These are phyloP conservation scores for Casuarina cunninghamiana DNA, from an alignment of 306 rosid genomes.

Conservation along the genomic window DNA sequence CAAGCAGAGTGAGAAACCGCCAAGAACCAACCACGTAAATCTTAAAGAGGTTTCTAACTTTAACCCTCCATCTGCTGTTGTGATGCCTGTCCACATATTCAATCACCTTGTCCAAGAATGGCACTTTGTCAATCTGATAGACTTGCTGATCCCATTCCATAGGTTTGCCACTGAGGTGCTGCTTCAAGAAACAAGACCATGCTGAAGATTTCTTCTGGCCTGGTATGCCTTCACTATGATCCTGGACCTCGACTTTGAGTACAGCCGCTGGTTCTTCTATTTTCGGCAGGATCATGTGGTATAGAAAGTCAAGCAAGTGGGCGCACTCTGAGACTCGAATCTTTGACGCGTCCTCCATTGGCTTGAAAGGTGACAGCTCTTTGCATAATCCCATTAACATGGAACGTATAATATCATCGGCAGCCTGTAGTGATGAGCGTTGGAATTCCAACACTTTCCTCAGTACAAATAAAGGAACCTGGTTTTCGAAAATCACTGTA, in stretches of 20 bases:
- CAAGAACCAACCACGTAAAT: constrained; percentile 58
- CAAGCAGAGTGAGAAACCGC: constrained; percentile 58
- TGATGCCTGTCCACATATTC: constrained; percentile 72
- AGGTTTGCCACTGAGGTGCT: constrained; percentile 36
- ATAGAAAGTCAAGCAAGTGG: constrained; percentile 68
- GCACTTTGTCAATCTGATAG: constrained; percentile 61
- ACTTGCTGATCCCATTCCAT: constrained; percentile 81
- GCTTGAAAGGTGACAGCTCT: constrained; percentile 67
- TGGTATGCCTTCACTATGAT: constrained; percentile 23
- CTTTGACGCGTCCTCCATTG: constrained; percentile 36
- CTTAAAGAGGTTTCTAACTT: constrained; percentile 44
- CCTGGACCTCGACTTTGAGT: constrained; percentile 29
- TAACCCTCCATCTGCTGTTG: constrained; percentile 59
- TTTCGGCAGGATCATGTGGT: constrained; percentile 53
- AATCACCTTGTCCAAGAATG: constrained; percentile 63
- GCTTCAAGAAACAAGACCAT: constrained; percentile 26
- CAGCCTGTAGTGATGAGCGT: constrained; percentile 39
- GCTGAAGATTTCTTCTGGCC: constrained; percentile 21
- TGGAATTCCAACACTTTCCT: constrained; percentile 56
- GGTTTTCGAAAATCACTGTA: constrained; percentile 73
- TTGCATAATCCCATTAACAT: constrained; percentile 59
- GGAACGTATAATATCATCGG: constrained; percentile 45
- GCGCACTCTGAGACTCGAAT: constrained; percentile 41
- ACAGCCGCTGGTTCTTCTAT: constrained; percentile 23
- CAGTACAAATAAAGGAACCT: constrained; percentile 66